Percentiles rank a stretch among this genome's conserved stretches.
phyloP scores from a whole-genome alignment of 1,139 yeast genomes.

The Magnusiomyces paraingens region DNA sequence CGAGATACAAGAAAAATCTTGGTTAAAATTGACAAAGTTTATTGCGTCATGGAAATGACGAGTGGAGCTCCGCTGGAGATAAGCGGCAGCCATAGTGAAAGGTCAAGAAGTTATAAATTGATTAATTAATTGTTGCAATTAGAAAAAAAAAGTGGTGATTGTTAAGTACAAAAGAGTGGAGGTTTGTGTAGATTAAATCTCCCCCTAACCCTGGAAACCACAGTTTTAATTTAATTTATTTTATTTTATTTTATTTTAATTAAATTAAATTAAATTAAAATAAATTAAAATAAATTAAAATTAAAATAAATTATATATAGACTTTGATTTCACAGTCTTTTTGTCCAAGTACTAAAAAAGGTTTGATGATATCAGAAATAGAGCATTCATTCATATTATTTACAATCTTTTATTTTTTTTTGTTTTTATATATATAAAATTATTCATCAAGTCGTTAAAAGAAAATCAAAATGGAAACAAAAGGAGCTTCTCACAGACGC shows the following conservation, averaged over 20 bases:
- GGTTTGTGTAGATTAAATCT: neutral
- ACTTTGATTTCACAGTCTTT: no score
- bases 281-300: no score
- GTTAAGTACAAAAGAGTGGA: neutral
- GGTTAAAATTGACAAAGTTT: slow-evolving; percentile 73
- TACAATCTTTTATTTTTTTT: neutral
- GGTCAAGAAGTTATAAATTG: neutral
- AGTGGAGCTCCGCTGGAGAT: slow-evolving; percentile 1
- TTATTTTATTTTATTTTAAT: no score
- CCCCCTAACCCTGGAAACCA: neutral
- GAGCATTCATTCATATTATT: no score
- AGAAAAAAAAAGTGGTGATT: neutral
- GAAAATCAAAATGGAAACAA: no score
- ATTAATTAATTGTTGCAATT: neutral
- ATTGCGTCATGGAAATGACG: slow-evolving; percentile 25
- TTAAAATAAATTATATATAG: no score
- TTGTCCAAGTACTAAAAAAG: no score
- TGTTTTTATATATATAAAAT: neutral
- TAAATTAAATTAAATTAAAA: no score
- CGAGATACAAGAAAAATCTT: slow-evolving; percentile 82
- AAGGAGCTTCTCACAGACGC: slow-evolving; percentile 5
- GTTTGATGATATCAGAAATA: no score
- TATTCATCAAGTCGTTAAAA: no score
- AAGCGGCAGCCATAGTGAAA: slow-evolving; percentile 2
- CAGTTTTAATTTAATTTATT: no score